Base-by-base conservation (phyloP, 176 grass and related monocot species). In the Urochloa ruziziensis region DNA sequence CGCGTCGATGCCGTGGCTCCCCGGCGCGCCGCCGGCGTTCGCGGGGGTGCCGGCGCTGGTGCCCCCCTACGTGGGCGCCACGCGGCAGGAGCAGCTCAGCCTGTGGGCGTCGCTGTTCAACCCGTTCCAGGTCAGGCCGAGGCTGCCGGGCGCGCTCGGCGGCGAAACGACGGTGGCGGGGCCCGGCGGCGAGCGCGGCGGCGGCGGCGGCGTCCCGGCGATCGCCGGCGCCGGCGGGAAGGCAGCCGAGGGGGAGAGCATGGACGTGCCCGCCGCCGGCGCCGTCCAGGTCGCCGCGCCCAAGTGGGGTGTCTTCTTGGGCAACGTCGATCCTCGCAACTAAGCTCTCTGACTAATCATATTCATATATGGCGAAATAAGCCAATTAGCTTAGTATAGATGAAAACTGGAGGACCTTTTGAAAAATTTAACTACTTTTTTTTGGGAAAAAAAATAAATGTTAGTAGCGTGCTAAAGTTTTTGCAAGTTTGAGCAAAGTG, bases 91-190 rank as follows among this genome's bases (percentile, higher is more conserved):
- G 60, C 80, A 87, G 60, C 40, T 90, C 33, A 90, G 67, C 84
- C 48, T 90, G 67, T 90, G 89, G 89, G 84, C 84, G 32, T 87
- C 84, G 40, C 89, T 90, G 67, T 83, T 90, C 89, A 87, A 90
- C 80, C 89, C 84, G 74, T 37, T 86, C 47, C 80, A 61, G 60
- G 57, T 86, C 63, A 60, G 67, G 81, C 81, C 87, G 37, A 46
- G 87, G 68, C 74, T 74, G 15, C 89, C 86, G 7, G 7, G 10
- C 23, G 19, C 74, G 28, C 35, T 35, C 47, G 72, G 46, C 61
- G 73, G 39, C 10, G 74, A 49, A n/a, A 48, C 64, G 29, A 32
- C 73, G 28, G 49, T 49, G 12, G 49, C 33, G 74, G 80, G 42
- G 36, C 10, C 70, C 48, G 13, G 34, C 49, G 37, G 43, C 27